These are phyloP conservation scores for Westerdykella sp. DNA, from an alignment of 2,329 filamentous ascomycete genomes.

Conservation along the genomic window DNA sequence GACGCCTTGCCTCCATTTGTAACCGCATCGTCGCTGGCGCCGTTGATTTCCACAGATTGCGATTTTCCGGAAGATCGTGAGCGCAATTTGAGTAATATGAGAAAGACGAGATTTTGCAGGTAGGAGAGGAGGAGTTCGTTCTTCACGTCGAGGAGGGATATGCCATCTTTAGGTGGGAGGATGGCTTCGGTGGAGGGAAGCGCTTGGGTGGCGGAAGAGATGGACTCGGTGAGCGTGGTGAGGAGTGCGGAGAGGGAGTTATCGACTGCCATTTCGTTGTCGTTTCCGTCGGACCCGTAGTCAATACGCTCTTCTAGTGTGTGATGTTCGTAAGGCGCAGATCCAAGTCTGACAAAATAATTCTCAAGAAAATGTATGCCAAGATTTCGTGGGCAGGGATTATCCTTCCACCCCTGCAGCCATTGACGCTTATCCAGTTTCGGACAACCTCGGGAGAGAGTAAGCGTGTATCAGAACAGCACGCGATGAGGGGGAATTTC, in stretches of 20 bases:
- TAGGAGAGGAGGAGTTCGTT: conserved; percentile 97
- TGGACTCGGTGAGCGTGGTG: conserved; percentile 49
- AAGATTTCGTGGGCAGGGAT: background rate
- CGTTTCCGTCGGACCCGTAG: too few species aligned
- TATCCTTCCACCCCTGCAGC: too few species aligned
- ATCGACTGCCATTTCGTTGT: conserved; percentile 30
- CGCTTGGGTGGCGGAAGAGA: conserved; percentile 53
- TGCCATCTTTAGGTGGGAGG: conserved; percentile 72
- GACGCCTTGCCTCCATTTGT: conserved; percentile 28
- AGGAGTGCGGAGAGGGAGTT: conserved; percentile 39
- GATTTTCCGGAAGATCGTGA: conserved; percentile 28
- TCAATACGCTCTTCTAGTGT: background rate
- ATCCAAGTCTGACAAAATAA: too few species aligned
- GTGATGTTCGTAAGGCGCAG: background rate
- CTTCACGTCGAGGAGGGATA: conserved; percentile 91
- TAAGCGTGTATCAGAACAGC: background rate
- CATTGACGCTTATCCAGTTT: background rate
- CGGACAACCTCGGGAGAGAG: background rate
- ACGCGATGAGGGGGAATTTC: background rate
- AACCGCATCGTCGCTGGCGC: conserved; percentile 16
- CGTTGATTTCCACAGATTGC: conserved; percentile 31
- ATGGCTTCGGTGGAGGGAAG: conserved; percentile 56
- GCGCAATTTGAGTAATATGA: conserved; percentile 72
- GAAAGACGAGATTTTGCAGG: conserved; percentile 85
- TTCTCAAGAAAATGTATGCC: background rate